Evolutionary conservation across 257 asterid species (phyloP).

Genomic region (Craterostigma plantagineum): DNA sequence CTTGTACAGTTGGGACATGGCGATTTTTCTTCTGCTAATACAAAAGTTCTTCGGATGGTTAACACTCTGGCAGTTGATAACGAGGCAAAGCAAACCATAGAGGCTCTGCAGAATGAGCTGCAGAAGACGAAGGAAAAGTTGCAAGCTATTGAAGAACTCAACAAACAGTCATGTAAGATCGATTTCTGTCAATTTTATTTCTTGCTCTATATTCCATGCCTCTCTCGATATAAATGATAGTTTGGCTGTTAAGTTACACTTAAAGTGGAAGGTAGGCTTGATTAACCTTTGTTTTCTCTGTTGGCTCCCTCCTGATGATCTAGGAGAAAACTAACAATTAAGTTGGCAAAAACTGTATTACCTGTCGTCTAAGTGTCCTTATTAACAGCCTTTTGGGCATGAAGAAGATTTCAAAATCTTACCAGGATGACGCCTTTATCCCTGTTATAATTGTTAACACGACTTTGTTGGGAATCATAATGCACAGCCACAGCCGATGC

Average conservation of each 20-base stretch:
- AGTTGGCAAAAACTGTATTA: no score
- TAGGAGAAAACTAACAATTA: not conserved
- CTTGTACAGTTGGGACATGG: slow-evolving; percentile 85
- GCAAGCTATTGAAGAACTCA: slow-evolving; percentile 88
- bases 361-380: no score
- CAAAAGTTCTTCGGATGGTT: slow-evolving; percentile 93
- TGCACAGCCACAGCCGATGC: slow-evolving; percentile 74
- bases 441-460: slow-evolving; percentile 7
- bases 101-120: slow-evolving; percentile 82
- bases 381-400: no score
- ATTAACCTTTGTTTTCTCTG: not conserved
- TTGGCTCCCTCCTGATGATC: slow-evolving; percentile 1
- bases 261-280: slow-evolving; percentile 1
- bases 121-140: slow-evolving; percentile 85
- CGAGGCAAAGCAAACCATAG: slow-evolving; percentile 92
- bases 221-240: slow-evolving; percentile 2
- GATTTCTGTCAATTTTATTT: slow-evolving; percentile 6
- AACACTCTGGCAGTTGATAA: slow-evolving; percentile 77
- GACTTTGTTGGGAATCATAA: slow-evolving; percentile 7
- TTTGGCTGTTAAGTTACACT: slow-evolving; percentile 7
- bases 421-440: not conserved
- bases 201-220: slow-evolving; percentile 5
- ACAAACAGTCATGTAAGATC: slow-evolving; percentile 65
- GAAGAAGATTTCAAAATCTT: slow-evolving; percentile 1
- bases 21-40: slow-evolving; percentile 78